Conservation (phyloP, 345 rosid genomes). For the Murraya paniculata region DNA sequence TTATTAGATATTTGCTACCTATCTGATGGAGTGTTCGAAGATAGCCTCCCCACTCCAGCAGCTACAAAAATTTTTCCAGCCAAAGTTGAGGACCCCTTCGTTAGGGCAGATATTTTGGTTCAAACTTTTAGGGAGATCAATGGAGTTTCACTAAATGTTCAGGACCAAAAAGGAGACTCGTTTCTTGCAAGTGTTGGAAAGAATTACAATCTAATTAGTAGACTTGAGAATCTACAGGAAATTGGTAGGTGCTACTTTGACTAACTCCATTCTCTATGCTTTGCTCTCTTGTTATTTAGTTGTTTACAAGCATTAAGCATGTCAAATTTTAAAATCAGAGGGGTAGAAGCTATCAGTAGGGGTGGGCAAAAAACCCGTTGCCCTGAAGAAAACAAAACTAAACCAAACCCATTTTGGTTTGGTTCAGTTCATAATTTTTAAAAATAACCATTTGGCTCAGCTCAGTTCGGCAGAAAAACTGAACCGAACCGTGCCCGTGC, state of each 20-base stretch:
- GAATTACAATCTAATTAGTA: constrained; percentile 52
- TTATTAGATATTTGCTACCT: constrained; percentile 70
- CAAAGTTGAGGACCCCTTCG: constrained; percentile 81
- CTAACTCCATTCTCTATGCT: not conserved
- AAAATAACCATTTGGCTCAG: no score
- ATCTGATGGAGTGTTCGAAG: constrained; percentile 47
- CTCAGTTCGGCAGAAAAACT: no score
- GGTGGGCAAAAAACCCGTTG: no score
- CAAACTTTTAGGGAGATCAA: constrained; percentile 76
- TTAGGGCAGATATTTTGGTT: constrained; percentile 80
- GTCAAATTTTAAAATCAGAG: not conserved
- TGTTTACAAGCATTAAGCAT: not conserved
- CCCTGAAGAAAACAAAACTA: no score
- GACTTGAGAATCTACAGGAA: constrained; percentile 61
- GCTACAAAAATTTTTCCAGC: constrained; percentile 82
- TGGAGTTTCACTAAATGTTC: constrained; percentile 51
- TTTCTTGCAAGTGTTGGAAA: constrained; percentile 64
- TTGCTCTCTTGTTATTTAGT: not conserved
- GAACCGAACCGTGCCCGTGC: no score
- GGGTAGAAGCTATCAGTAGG: not conserved
- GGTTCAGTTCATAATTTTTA: no score
- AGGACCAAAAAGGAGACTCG: constrained; percentile 39
- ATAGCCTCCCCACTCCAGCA: constrained; percentile 39
- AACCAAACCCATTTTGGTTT: no score
- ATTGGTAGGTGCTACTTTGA: constrained; percentile 42